These are phyloP conservation scores for Eragrostis nindensis DNA, from an alignment of 176 grass and related monocot species.

Conservation along the genomic window DNA sequence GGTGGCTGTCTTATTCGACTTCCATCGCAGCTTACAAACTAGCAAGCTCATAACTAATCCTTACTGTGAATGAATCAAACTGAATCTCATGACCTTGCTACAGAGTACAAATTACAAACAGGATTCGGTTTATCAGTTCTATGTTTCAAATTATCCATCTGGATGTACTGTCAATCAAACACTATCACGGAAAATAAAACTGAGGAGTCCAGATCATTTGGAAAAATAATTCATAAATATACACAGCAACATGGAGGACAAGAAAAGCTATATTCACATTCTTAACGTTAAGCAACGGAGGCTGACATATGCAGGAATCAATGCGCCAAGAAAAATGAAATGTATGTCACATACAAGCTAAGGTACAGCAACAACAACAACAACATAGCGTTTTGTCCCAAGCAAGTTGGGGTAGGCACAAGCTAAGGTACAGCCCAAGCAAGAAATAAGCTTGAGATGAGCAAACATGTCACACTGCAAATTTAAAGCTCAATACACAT, in stretches of 20 bases:
- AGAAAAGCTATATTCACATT: background rate
- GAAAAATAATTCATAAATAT: background rate
- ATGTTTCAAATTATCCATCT: conserved; percentile 2
- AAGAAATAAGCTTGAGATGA: conserved; percentile 9
- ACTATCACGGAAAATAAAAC: conserved; percentile 13
- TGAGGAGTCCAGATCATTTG: background rate
- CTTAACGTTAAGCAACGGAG: background rate
- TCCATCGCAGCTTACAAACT: background rate
- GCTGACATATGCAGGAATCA: background rate
- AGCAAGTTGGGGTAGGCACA: too few species aligned
- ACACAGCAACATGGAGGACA: background rate
- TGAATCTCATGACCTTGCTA: background rate
- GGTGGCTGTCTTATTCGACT: conserved; percentile 1
- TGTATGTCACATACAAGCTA: too few species aligned
- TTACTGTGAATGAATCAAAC: conserved; percentile 17
- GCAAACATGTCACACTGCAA: background rate
- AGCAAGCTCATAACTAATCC: conserved; percentile 30
- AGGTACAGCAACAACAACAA: too few species aligned
- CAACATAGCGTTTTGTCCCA: too few species aligned
- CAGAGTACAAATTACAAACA: conserved; percentile 9
- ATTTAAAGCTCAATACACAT: background rate
- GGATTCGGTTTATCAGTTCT: conserved; percentile 18
- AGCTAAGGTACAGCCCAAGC: conserved; percentile 21
- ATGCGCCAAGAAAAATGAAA: background rate
- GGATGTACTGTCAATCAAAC: conserved; percentile 11